A percentile compares a stretch with the other conserved stretches of the same genome.
Evolutionary conservation across 129 eudicot species (phyloP).

Genomic region (Dittrichia graveolens): DNA sequence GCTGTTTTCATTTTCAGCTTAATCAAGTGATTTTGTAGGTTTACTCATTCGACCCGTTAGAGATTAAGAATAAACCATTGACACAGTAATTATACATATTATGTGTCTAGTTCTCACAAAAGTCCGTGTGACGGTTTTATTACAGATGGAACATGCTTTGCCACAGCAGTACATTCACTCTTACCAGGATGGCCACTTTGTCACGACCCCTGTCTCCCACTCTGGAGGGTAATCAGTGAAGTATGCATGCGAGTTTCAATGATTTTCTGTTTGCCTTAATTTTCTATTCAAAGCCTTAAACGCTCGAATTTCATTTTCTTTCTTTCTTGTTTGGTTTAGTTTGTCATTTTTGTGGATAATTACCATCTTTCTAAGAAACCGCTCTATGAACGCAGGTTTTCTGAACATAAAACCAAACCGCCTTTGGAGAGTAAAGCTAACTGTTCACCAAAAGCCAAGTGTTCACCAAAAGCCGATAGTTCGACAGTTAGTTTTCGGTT

Average conservation of each 20-base stretch:
- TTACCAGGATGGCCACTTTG: constrained; percentile 74
- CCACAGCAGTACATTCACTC: constrained; percentile 83
- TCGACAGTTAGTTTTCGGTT: not conserved
- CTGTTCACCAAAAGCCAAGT: not conserved
- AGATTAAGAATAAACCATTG: no score
- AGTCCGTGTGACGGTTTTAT: constrained; percentile 3
- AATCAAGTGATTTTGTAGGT: no score
- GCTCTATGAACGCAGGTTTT: constrained; percentile 14
- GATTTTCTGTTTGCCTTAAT: constrained; percentile 13
- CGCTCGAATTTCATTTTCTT: not conserved
- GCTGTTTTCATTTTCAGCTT: no score
- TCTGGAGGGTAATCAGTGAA: constrained; percentile 73
- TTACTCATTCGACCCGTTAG: no score
- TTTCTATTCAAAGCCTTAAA: not conserved
- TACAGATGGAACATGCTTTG: constrained; percentile 84
- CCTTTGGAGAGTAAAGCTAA: not conserved
- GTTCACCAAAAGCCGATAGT: not conserved
- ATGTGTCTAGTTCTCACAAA: not conserved
- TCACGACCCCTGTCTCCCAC: constrained; percentile 83
- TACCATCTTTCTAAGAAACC: constrained; percentile 8
- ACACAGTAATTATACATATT: not conserved
- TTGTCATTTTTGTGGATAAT: not conserved
- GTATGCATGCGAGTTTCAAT: constrained; percentile 29
- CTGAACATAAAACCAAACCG: not conserved
- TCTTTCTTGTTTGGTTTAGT: not conserved